Percentiles rank a stretch among this genome's conserved stretches.
Conservation (phyloP, 257 asterid species). For the Solanum medicagineum region DNA sequence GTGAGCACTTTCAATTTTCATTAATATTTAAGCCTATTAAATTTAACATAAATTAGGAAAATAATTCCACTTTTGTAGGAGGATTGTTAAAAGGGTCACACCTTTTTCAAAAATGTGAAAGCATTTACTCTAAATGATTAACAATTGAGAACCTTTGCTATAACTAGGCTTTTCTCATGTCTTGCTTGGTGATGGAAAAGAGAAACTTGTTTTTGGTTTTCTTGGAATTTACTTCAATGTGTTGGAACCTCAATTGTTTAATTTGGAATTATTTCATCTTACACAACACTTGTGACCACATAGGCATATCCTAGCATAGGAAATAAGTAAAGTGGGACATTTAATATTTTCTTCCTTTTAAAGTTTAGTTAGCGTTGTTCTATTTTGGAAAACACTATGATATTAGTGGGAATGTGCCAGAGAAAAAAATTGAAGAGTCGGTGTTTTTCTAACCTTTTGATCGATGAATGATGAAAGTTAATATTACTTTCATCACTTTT, state of each 20-base stretch:
- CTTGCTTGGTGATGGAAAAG: conserved; percentile 24
- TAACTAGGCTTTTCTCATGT: neutral
- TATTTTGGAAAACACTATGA: neutral
- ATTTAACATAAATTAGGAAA: neutral
- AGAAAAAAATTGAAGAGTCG: neutral
- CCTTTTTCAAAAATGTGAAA: neutral
- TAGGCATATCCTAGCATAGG: neutral
- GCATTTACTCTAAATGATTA: neutral
- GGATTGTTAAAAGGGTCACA: neutral
- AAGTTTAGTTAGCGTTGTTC: neutral
- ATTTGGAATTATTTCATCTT: conserved; percentile 8
- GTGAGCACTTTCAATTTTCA: neutral
- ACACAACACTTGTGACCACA: neutral
- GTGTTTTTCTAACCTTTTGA: too few relatives aligned
- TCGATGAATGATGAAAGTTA: too few relatives aligned
- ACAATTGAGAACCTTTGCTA: neutral
- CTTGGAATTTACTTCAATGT: conserved; percentile 21
- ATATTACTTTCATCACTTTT: too few relatives aligned
- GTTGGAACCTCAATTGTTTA: neutral
- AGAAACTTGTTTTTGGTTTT: neutral
- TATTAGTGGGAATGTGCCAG: neutral
- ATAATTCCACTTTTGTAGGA: neutral
- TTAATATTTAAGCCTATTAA: neutral
- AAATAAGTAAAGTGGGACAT: neutral
- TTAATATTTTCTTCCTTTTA: neutral